Evolutionary conservation across 2,329 filamentous ascomycete species (phyloP).

Genomic region (Clarireedia hainanense): DNA sequence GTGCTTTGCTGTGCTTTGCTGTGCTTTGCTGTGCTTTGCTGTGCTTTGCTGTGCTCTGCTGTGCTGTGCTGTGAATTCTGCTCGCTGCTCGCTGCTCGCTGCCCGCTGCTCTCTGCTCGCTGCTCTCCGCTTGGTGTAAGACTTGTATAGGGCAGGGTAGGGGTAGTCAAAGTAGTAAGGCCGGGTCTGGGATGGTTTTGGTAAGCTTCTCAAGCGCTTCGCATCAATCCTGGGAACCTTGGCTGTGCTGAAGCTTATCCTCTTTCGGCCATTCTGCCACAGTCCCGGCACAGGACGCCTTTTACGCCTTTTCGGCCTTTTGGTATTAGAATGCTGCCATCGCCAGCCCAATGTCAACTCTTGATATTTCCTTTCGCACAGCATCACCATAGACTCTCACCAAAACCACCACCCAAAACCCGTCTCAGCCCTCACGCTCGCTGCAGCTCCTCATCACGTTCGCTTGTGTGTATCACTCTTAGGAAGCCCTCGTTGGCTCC

Average conservation of each 20-base stretch:
- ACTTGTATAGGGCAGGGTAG: too few relatives aligned
- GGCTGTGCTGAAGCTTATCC: conserved; percentile 12
- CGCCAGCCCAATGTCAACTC: conserved; percentile 18
- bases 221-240: conserved; percentile 10
- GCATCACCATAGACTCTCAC: conserved; percentile 2
- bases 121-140: too few relatives aligned
- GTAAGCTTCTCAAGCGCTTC: conserved; percentile 9
- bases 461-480: conserved; percentile 31
- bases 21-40: too few relatives aligned
- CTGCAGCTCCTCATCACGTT: conserved; percentile 23
- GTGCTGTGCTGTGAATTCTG: too few relatives aligned
- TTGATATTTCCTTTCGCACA: conserved; percentile 11
- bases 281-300: conserved; percentile 6
- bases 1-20: too few relatives aligned
- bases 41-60: too few relatives aligned
- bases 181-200: not conserved
- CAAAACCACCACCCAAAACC: not conserved
- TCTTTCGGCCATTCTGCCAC: conserved; percentile 11
- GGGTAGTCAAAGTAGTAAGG: too few relatives aligned
- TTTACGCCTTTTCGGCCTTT: conserved; percentile 23
- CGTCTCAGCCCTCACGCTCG: conserved; percentile 9
- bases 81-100: too few relatives aligned
- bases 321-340: conserved; percentile 24
- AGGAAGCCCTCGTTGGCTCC: conserved; percentile 67
- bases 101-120: too few relatives aligned